A percentile compares a stretch with the other conserved stretches of the same genome.
Evolutionary conservation across 768 basidiomycete species (phyloP).

Genomic region (Rhodocollybia butyracea): DNA sequence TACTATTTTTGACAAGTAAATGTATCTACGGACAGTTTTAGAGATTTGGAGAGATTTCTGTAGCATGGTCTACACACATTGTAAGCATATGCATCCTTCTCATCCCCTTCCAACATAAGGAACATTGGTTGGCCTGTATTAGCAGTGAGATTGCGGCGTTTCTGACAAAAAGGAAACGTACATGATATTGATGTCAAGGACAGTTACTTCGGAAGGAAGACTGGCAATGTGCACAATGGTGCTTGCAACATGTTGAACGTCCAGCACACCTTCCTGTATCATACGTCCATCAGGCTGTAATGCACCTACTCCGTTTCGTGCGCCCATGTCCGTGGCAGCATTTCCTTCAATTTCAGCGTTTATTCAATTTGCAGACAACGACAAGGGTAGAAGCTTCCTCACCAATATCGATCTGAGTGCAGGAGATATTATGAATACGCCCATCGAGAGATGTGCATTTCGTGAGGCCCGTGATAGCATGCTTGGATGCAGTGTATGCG

Average conservation of each 20-base stretch:
- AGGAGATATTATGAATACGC: constrained; percentile 66
- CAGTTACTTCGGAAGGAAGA: constrained; percentile 65
- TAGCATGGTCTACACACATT: too few species aligned
- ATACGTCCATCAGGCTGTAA: constrained; percentile 67
- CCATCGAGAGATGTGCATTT: constrained; percentile 79
- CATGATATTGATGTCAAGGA: constrained; percentile 76
- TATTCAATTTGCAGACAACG: neutral
- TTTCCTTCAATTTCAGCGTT: constrained; percentile 48
- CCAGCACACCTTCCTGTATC: constrained; percentile 61
- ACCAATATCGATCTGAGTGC: constrained; percentile 85
- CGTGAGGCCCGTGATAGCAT: constrained; percentile 75
- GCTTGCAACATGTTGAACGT: constrained; percentile 68
- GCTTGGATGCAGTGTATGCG: constrained; percentile 78
- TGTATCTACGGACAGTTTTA: too few species aligned
- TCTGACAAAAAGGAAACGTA: constrained; percentile 31
- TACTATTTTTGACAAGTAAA: too few species aligned
- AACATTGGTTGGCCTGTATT: neutral
- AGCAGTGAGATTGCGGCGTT: neutral
- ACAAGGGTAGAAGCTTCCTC: neutral
- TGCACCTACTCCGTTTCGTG: constrained; percentile 39
- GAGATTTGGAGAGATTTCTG: too few species aligned
- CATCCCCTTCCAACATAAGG: constrained; percentile 9
- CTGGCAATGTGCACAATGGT: constrained; percentile 69
- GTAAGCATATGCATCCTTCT: neutral
- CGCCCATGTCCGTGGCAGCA: constrained; percentile 61